Base-by-base conservation (phyloP, 139 green algal genomes). In the Micractinium conductrix region DNA sequence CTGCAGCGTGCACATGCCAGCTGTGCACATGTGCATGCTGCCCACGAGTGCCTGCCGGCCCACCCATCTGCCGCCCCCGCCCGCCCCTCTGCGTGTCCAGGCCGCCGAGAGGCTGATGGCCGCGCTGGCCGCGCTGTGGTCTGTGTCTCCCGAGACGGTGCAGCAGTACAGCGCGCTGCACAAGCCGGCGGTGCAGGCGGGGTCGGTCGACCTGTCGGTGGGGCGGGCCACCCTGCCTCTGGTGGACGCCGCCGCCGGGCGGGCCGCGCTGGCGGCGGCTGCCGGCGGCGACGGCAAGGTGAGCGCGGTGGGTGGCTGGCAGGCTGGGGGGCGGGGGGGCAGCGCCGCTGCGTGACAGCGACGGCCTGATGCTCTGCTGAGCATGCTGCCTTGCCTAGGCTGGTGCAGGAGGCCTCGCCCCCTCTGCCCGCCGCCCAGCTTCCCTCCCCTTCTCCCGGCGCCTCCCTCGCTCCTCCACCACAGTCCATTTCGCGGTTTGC, bases 161-260 rank as follows among this genome's bases (percentile, higher is more conserved):
- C 76, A 93, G 63, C 85, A 84, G 74, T 92, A 94, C n/a, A 79
- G 89, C 19, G 43, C 69, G 21, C 87, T 95, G 28, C 79, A 74
- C 50, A 97, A 96, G 90, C 95, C 95, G 17, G 58, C 76, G 24
- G 70, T 97, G 78, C 35, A 84, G 30, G 42, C 84, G 4, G 60
- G 74, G 4, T 74, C 48, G 0, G 33, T 53, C n/a, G 68, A 85
- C 38, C 42, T 91, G 26, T 28, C 21, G 17, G 83, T 92, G 9
- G 87, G 87, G 22, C 79, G 87, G 14, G 90, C 78, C 62, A 50
- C 67, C 14, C 84, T 93, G 35, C 88, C 88, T 0, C 17, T 89
- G 42, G 6, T 87, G 38, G 44, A 79, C 19, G 72, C 71, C 0
- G 55, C 69, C 5, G 65, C 79, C 6, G 65, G 62, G 53, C n/a